These are phyloP conservation scores for Fusarium tuaranense DNA, from an alignment of 2,329 filamentous ascomycete genomes.

Conservation along the genomic window DNA sequence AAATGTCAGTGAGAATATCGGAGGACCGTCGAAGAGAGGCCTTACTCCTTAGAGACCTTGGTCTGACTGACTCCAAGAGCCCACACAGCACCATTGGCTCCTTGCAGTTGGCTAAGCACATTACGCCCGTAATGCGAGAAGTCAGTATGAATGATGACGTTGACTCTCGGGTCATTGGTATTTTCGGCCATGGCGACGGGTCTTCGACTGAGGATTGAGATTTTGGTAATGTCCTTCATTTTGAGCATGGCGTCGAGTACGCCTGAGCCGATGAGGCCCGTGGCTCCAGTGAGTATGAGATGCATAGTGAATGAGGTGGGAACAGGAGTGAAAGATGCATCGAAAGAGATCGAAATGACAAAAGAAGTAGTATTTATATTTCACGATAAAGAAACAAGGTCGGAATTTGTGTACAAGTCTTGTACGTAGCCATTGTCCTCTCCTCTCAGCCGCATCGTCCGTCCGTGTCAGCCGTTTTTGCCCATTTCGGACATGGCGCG, in stretches of 20 bases:
- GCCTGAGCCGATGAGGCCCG: constrained; percentile 31
- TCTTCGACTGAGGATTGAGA: constrained; percentile 33
- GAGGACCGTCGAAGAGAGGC: not conserved
- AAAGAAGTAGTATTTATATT: not conserved
- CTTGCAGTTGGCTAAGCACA: constrained; percentile 22
- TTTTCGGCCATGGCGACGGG: constrained; percentile 25
- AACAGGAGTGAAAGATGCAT: not conserved
- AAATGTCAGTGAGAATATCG: not conserved
- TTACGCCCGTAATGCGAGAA: constrained; percentile 19
- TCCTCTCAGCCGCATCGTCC: no score
- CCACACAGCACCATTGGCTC: constrained; percentile 33
- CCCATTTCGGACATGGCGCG: not conserved
- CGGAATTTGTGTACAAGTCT: not conserved
- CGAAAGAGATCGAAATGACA: not conserved
- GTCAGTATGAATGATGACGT: constrained; percentile 28
- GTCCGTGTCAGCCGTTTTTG: not conserved
- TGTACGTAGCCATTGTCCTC: no score
- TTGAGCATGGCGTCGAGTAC: constrained; percentile 38
- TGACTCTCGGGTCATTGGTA: constrained; percentile 23
- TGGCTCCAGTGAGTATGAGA: constrained; percentile 46
- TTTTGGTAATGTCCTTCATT: constrained; percentile 30
- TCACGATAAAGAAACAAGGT: not conserved
- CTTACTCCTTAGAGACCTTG: constrained; percentile 33
- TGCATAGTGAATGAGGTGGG: constrained; percentile 16
- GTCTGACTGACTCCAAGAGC: constrained; percentile 35